Base-by-base conservation (phyloP, 164 flowering plant genomes). In the Saururus chinensis region DNA sequence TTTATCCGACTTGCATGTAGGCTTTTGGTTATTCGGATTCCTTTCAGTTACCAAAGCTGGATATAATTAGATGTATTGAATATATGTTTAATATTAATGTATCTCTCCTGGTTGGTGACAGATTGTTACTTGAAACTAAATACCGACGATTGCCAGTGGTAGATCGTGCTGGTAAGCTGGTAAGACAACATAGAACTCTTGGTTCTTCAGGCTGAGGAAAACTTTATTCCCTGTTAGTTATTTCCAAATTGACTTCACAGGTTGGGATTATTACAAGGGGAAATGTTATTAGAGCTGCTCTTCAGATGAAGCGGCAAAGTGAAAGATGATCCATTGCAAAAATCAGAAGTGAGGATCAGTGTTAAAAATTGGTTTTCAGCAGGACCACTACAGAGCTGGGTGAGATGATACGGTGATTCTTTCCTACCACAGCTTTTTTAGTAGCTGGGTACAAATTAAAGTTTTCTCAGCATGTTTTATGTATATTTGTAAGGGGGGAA, bases 111-210 rank as follows among this genome's bases (percentile, higher is more conserved):
- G 1, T 42, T 45, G 4, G 2, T 45, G 49, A 17, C 83, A 92
- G 98, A 66, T 72, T 92, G 61, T 75, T 92, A 74, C 97, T 92
- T 24, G 83, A 85, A 75, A 92, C 98, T 64, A 89, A 88, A 73
- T 89, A 85, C 62, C 88, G 97, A 19, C 75, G 98, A 53, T 88
- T 92, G 48, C 98, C 98, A 9, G 98, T 92, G 37, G 96, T 92
- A 22, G 92, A 89, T 60, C 68, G 80, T 59, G 80, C 76, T 22
- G 96, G 98, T 9, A 89, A 75, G 69, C 84, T 92, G 95, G 98
- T 92, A 79, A 79, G 82, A 45, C 66, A 54, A 48, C 49, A 12
- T 45, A 13, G 14, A 3, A 12, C 49, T 45, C 17, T 8, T 17
- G 2, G 14, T 45, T 17, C 14, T 45, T 45, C 14, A 0, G 14